phyloP scores from a whole-genome alignment of 768 basidiomycete genomes.

The Pleurotus platypus region DNA sequence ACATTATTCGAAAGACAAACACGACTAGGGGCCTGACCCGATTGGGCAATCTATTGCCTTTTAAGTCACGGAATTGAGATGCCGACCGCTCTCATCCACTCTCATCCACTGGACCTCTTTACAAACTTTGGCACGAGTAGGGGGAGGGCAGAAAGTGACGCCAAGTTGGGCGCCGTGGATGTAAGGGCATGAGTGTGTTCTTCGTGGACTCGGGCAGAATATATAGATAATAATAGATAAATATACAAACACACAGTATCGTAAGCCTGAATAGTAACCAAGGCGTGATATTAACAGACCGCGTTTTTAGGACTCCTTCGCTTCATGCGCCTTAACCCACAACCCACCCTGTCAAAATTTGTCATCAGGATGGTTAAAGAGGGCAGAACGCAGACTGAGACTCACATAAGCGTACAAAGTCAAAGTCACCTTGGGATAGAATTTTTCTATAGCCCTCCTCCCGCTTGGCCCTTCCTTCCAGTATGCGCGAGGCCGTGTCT shows the following conservation, averaged over 20 bases:
- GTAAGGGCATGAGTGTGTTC: too few species aligned
- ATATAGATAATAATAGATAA: background rate
- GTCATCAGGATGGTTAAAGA: background rate
- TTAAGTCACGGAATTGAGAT: too few species aligned
- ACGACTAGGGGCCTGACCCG: too few species aligned
- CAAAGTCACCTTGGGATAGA: conserved; percentile 52
- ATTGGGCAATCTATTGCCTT: too few species aligned
- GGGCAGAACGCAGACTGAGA: background rate
- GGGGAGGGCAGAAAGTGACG: too few species aligned
- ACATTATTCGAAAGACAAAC: too few species aligned
- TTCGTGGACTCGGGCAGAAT: background rate
- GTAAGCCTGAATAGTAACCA: background rate
- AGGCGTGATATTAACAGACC: background rate
- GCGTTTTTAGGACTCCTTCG: conserved; percentile 8
- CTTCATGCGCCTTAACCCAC: conserved; percentile 48
- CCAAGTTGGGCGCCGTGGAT: too few species aligned
- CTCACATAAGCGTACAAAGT: conserved; percentile 51
- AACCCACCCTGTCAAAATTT: conserved; percentile 39
- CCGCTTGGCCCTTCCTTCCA: conserved; percentile 46
- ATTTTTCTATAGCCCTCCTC: conserved; percentile 40
- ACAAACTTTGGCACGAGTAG: too few species aligned
- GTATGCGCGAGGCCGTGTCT: conserved; percentile 38
- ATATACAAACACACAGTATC: background rate
- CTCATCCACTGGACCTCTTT: too few species aligned
- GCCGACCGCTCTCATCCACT: too few species aligned